Base-by-base conservation (phyloP, 2,329 filamentous ascomycete genomes). In the Dothideomycetidae sp. region DNA sequence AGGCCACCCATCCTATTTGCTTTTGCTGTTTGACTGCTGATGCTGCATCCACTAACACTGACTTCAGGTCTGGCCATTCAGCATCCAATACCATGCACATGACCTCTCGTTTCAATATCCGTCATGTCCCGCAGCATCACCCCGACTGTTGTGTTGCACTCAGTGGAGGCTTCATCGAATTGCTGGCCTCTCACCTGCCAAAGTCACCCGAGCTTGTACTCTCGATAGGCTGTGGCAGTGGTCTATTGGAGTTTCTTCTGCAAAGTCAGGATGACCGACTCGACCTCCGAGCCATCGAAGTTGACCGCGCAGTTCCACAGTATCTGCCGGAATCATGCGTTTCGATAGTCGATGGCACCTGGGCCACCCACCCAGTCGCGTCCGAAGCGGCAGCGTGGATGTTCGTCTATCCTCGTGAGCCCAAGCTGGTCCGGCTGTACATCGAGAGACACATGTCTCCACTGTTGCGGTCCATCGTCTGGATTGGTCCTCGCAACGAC, bases 391-490 rank as follows among this genome's bases (percentile, higher is more conserved):
- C 46, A 1, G 55, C 53, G n/a, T 63, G 68, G 61, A 51, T 71
- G 42, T 71, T 72, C 50, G 62, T 70, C 16, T 72, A 71, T 45
- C 68, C 68, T 1, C 60, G 66, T 10, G 54, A 63, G n/a, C 56
- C 63, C 3, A 57, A 50, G 3, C 49, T 72, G 9, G 44, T 71
- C 10, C 44, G 43, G 2, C 55, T 54, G 39, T 71, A 72, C 42
- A 30, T 71, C 17, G 46, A 58, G 3, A 36, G 42, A n/a, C 51
- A 51, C 45, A 51, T 52, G 0, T 31, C 45, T 10, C 50, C 46
- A 10, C 42, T 36, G 1, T 50, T 65, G 10, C 44, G 54, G 33
- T 50, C 40, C 7, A 48, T 66, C 11, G 42, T 66, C 3, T 64
- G 64, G 58, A 49, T 63, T 12, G 61, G 62, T 0, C 62, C 61